These are phyloP conservation scores for Fusarium protoensiforme DNA, from an alignment of 2,329 filamentous ascomycete genomes.

Conservation along the genomic window DNA sequence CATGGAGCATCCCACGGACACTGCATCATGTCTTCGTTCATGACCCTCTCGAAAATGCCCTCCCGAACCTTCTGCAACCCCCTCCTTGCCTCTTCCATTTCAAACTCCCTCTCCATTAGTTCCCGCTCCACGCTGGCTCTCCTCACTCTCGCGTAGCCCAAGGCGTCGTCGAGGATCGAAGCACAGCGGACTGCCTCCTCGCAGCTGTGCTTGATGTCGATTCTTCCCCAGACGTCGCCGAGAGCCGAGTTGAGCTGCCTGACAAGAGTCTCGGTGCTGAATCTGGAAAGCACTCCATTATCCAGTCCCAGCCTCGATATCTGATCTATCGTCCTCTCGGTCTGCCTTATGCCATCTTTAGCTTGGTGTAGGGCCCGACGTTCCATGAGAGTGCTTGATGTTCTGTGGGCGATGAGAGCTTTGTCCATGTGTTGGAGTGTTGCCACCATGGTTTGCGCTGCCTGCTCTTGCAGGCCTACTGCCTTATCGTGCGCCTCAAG, in stretches of 20 bases:
- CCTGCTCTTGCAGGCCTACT: slow-evolving; percentile 52
- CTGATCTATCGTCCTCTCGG: slow-evolving; percentile 21
- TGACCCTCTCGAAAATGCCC: slow-evolving; percentile 45
- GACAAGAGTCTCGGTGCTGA: slow-evolving; percentile 55
- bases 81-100: slow-evolving; percentile 48
- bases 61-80: slow-evolving; percentile 59
- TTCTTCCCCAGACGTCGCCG: slow-evolving; percentile 62
- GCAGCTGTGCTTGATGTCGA: slow-evolving; percentile 60
- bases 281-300: slow-evolving; percentile 39
- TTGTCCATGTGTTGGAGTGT: slow-evolving; percentile 54
- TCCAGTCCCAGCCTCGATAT: slow-evolving; percentile 21
- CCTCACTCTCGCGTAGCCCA: slow-evolving; percentile 46
- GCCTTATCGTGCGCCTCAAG: slow-evolving; percentile 56
- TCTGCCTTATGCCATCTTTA: slow-evolving; percentile 15
- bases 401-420: slow-evolving; percentile 46
- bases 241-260: slow-evolving; percentile 48
- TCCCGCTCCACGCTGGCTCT: slow-evolving; percentile 45
- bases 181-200: slow-evolving; percentile 50
- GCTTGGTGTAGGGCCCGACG: slow-evolving; percentile 24
- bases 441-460: slow-evolving; percentile 45
- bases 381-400: slow-evolving; percentile 28
- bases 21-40: slow-evolving; percentile 14
- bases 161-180: slow-evolving; percentile 45
- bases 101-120: slow-evolving; percentile 43
- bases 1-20: neutral